Evolutionary conservation across 2,329 filamentous ascomycete genomes (phyloP).

Genomic region (Aspergillus proliferans): DNA sequence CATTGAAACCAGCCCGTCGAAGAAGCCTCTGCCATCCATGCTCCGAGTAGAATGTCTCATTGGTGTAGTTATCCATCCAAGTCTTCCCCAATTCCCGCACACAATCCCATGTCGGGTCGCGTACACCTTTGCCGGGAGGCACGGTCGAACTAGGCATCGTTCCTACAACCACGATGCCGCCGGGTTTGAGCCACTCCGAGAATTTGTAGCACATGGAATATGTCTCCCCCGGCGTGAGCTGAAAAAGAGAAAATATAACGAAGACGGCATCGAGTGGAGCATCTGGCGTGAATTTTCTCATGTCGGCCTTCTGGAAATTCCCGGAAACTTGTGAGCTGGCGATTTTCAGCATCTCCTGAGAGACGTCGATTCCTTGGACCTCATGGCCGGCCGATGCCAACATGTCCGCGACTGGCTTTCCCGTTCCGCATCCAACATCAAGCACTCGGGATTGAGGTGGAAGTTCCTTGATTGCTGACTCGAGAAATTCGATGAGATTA

Average conservation of each 20-base stretch:
- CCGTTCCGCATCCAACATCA: slow-evolving; percentile 17
- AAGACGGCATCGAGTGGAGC: slow-evolving; percentile 9
- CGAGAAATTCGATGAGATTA: slow-evolving; percentile 4
- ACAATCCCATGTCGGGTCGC: slow-evolving; percentile 11
- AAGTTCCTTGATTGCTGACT: slow-evolving; percentile 2
- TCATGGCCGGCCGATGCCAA: slow-evolving; percentile 9
- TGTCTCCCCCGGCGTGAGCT: slow-evolving; percentile 7
- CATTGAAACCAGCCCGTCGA: not conserved
- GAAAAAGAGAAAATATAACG: slow-evolving; percentile 10
- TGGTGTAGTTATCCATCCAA: slow-evolving; percentile 8
- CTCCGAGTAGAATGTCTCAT: slow-evolving; percentile 4
- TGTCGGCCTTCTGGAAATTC: slow-evolving; percentile 10
- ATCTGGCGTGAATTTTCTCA: slow-evolving; percentile 8
- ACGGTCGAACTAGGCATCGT: slow-evolving; percentile 4
- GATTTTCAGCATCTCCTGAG: slow-evolving; percentile 11
- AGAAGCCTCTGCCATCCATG: not conserved
- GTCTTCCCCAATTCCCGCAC: slow-evolving; percentile 1
- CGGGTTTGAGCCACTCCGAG: slow-evolving; percentile 9
- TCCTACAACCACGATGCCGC: slow-evolving; percentile 8
- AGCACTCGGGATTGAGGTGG: slow-evolving; percentile 6
- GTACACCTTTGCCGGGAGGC: not conserved
- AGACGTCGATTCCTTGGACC: slow-evolving; percentile 12
- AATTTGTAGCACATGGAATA: slow-evolving; percentile 7
- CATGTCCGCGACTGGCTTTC: slow-evolving; percentile 10
- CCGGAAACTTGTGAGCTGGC: slow-evolving; percentile 8